phyloP scores from a whole-genome alignment of 805 yeast species.

The Candida railenensis region DNA sequence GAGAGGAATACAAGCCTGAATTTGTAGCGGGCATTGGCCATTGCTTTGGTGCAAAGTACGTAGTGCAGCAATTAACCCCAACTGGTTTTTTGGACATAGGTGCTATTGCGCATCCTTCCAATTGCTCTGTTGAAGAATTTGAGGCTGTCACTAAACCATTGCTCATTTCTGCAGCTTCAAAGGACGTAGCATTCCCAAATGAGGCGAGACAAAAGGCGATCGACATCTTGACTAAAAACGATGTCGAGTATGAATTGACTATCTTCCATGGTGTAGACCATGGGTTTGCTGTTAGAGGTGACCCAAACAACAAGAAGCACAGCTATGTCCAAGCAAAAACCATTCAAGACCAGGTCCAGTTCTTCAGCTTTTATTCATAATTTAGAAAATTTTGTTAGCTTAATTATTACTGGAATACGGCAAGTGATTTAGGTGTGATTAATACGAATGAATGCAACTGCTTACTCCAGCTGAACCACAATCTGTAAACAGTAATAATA shows the following conservation, averaged over 20 bases:
- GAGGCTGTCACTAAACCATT: conserved; percentile 58
- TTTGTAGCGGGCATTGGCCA: conserved; percentile 17
- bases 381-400: too few relatives aligned
- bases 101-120: conserved; percentile 80
- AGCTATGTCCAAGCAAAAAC: conserved; percentile 68
- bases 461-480: neutral
- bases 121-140: conserved; percentile 60
- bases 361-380: neutral
- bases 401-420: too few relatives aligned
- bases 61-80: conserved; percentile 27
- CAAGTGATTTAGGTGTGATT: too few relatives aligned
- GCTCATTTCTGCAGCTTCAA: conserved; percentile 68
- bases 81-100: conserved; percentile 50
- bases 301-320: conserved; percentile 47
- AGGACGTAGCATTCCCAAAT: conserved; percentile 54
- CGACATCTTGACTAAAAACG: conserved; percentile 48
- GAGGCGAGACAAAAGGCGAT: conserved; percentile 62
- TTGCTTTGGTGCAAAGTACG: conserved; percentile 24
- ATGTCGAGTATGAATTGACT: conserved; percentile 55
- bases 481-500: too few relatives aligned
- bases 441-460: neutral
- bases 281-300: conserved; percentile 80
- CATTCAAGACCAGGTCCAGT: conserved; percentile 39
- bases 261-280: conserved; percentile 62
- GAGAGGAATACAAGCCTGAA: conserved; percentile 1